Evolutionary conservation across 495 filamentous ascomycete species (phyloP).

Genomic region (Trichocladium antarcticum): DNA sequence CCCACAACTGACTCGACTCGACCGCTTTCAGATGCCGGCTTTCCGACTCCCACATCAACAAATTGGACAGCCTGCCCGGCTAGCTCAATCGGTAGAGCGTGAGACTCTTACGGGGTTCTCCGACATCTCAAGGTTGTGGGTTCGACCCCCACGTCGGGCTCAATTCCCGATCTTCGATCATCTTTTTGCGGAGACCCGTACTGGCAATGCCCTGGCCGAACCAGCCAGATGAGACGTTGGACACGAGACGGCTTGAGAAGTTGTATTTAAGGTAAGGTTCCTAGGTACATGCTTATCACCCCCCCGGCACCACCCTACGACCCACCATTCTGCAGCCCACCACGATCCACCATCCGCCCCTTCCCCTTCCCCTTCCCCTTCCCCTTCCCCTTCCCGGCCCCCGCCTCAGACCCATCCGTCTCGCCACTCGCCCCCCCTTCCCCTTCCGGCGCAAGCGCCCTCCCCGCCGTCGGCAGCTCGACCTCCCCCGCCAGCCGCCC

Average conservation of each 20-base stretch:
- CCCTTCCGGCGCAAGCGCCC: background rate
- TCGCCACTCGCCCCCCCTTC: background rate
- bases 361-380: background rate
- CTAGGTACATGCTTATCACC: too few relatives aligned
- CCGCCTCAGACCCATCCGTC: background rate
- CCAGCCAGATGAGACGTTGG: too few relatives aligned
- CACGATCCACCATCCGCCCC: too few relatives aligned
- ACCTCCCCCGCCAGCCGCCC: constrained; percentile 1
- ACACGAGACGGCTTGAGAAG: too few relatives aligned
- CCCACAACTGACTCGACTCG: background rate
- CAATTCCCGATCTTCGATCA: constrained; percentile 12
- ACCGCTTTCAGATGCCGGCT: background rate
- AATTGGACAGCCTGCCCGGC: constrained; percentile 27
- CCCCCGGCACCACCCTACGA: too few relatives aligned
- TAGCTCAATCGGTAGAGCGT: constrained; percentile 81
- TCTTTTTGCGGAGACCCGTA: too few relatives aligned
- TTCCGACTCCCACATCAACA: background rate
- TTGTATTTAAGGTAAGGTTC: too few relatives aligned
- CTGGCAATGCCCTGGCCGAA: too few relatives aligned
- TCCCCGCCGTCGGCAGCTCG: constrained; percentile 9
- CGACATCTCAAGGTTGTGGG: constrained; percentile 20
- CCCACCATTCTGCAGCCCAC: too few relatives aligned
- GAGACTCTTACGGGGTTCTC: constrained; percentile 56
- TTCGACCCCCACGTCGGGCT: constrained; percentile 21
- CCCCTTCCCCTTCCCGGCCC: background rate